Percentiles rank a stretch among this genome's conserved stretches.
These are phyloP conservation scores for Brassica nigra DNA, from an alignment of 345 rosid genomes.

Conservation along the genomic window DNA sequence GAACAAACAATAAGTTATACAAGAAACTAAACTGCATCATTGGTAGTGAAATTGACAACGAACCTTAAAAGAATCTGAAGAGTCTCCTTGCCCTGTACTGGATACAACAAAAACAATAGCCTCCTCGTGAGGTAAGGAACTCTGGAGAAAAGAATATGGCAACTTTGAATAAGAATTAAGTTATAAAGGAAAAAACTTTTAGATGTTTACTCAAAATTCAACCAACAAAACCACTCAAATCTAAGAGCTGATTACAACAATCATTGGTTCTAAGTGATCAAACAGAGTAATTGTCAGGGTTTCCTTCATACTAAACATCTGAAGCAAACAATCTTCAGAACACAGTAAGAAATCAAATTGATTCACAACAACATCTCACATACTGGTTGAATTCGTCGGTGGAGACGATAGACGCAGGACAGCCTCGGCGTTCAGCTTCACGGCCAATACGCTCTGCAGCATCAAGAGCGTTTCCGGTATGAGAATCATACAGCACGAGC, in stretches of 20 bases:
- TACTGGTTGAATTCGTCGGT: conserved; percentile 60
- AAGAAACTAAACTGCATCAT: not conserved
- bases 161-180: not conserved
- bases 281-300: not conserved
- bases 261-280: not conserved
- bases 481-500: conserved; percentile 66
- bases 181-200: not conserved
- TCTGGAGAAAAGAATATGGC: conserved; percentile 42
- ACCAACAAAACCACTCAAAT: not conserved
- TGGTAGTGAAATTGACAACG: not conserved
- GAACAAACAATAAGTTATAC: conserved; percentile 5
- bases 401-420: conserved; percentile 54
- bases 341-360: not conserved
- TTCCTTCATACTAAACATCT: not conserved
- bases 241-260: not conserved
- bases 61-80: conserved; percentile 87
- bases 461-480: conserved; percentile 89
- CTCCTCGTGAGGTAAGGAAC: conserved; percentile 57
- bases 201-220: not conserved
- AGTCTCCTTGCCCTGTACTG: conserved; percentile 96
- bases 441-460: conserved; percentile 79
- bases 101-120: conserved; percentile 77
- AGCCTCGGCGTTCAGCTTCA: conserved; percentile 76
- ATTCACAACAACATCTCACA: not conserved
- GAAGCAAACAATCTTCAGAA: conserved; percentile 1